These are phyloP conservation scores for Jacaranda mimosifolia DNA, from an alignment of 257 asterid species.

Conservation along the genomic window DNA sequence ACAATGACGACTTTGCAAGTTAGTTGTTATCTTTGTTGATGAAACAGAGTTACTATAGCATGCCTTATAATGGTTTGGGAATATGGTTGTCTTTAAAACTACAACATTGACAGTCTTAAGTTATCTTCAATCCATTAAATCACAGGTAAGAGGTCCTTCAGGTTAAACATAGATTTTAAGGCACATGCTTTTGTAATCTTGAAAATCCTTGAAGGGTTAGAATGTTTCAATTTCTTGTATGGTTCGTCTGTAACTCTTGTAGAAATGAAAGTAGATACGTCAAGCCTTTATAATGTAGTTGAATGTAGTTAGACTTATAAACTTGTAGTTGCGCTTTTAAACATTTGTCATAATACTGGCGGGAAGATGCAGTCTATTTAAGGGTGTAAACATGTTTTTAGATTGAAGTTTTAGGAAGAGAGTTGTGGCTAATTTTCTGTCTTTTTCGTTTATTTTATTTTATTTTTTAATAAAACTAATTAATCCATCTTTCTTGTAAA, in stretches of 20 bases:
- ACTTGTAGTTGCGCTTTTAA: not conserved
- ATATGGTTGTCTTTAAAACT: not conserved
- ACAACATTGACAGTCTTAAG: not conserved
- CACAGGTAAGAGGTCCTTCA: not conserved
- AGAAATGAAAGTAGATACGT: not conserved
- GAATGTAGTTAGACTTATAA: not conserved
- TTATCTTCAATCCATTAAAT: not conserved
- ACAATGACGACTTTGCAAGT: slow-evolving; percentile 32
- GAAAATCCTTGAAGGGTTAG: not conserved
- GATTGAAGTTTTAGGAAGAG: no score
- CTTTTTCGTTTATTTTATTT: no score
- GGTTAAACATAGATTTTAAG: not conserved
- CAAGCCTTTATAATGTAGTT: not conserved
- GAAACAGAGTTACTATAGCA: slow-evolving; percentile 1
- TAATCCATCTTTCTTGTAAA: no score
- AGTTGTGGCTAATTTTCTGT: no score
- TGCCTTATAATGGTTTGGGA: not conserved
- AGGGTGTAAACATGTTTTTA: not conserved
- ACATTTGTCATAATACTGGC: not conserved
- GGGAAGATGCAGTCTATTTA: not conserved
- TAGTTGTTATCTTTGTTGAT: slow-evolving; percentile 14
- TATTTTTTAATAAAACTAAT: no score
- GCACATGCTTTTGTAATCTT: not conserved
- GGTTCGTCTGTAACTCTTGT: not conserved
- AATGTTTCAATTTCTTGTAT: not conserved